Percentiles rank a stretch among this genome's conserved stretches.
These are phyloP conservation scores for Russula foetens DNA, from an alignment of 768 basidiomycete species.

Conservation along the genomic window DNA sequence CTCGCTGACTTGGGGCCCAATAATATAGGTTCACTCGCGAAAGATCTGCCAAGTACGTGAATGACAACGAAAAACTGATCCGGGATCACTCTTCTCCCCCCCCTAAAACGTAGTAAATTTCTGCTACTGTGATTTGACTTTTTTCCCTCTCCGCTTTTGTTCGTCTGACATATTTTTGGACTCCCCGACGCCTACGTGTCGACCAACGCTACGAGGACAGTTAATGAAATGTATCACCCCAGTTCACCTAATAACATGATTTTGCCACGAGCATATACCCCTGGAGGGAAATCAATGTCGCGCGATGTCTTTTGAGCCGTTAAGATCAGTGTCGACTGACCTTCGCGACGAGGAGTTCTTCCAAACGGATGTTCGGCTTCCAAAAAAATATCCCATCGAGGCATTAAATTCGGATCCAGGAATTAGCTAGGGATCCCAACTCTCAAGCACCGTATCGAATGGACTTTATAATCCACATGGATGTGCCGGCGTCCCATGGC, in stretches of 20 bases:
- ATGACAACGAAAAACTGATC: slow-evolving; percentile 6
- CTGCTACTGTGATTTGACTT: neutral
- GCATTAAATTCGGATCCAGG: neutral
- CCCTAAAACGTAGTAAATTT: neutral
- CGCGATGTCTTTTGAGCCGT: neutral
- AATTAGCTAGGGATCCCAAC: too few relatives aligned
- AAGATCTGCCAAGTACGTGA: slow-evolving; percentile 12
- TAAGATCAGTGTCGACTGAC: neutral
- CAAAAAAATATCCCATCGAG: too few relatives aligned
- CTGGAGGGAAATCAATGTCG: neutral
- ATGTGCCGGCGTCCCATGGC: neutral
- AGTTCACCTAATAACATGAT: neutral
- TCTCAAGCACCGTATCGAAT: too few relatives aligned
- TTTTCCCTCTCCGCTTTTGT: neutral
- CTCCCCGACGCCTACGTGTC: neutral
- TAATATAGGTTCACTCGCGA: slow-evolving; percentile 13
- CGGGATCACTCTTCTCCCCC: neutral
- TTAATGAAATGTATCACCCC: neutral
- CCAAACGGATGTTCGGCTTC: too few relatives aligned
- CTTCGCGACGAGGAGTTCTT: too few relatives aligned
- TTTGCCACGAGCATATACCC: neutral
- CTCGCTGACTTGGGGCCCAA: neutral
- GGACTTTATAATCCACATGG: too few relatives aligned
- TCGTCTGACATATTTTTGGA: neutral
- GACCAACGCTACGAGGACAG: neutral